Base-by-base conservation (phyloP, 306 rosid genomes). In the Quercus agrifolia region DNA sequence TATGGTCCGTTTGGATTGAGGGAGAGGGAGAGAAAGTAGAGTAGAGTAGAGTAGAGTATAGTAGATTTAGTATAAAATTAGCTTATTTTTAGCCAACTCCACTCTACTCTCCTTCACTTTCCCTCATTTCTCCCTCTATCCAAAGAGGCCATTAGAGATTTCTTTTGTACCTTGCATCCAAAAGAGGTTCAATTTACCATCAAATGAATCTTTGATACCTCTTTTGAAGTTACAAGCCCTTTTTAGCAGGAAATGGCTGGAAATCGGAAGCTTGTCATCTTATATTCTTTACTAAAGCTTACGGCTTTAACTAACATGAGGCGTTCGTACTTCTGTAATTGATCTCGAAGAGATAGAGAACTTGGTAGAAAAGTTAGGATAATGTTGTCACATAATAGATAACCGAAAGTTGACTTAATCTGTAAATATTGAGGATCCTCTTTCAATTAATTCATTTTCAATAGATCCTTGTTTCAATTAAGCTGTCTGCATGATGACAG, bases 201-300 rank as follows among this genome's bases (percentile, higher is more conserved):
- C 46, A 6, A 20, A 51, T 62, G 78, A 73, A 73, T 67, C 81
- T 49, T 79, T 13, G 23, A 28, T 12, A 14, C 70, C 64, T 66
- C 58, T 3, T 62, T 27, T 28, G 33, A 27, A 62, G 69, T 27
- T 25, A 62, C 11, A 13, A 62, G 38, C 54, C 17, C 54, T 31
- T 27, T 21, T 14, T 6, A 14, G n/a, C 0, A 9, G 46, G 13
- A 64, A 64, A 30, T 4, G 19, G 70, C 21, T 10, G 44, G 70
- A 6, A 15, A 15, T 62, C 1, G 1, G 35, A 62, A 5, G 4
- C 38, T 62, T 27, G 38, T 27, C 69, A 27, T 62, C 38, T 62
- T 62, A 62, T 6, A 62, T 28, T 62, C n/a, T 64, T 12, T 64
- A 35, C 4, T 49, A 49, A 49, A 12, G 54, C 70, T 64, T 30